Percentiles rank a stretch among this genome's conserved stretches.
Evolutionary conservation across 2,329 filamentous ascomycete species (phyloP).

Genomic region (Thielaviopsis ethacetica): DNA sequence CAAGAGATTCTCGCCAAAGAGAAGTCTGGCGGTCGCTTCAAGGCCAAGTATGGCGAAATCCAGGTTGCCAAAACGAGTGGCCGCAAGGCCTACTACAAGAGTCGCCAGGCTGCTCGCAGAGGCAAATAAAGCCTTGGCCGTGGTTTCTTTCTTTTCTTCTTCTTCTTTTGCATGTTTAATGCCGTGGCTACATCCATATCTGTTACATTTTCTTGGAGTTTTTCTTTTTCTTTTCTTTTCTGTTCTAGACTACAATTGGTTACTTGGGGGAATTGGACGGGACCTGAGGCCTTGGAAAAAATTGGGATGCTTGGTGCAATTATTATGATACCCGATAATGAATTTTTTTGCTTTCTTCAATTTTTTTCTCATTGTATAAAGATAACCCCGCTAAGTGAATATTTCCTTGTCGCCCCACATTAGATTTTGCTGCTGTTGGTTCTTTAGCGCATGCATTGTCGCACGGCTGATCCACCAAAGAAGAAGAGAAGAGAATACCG

Average conservation of each 20-base stretch:
- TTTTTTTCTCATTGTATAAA: not conserved
- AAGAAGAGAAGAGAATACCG: too few species aligned
- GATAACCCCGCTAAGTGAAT: not conserved
- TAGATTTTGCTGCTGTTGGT: too few species aligned
- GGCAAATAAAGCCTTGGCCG: not conserved
- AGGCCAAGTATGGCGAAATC: constrained; percentile 73
- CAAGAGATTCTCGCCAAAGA: constrained; percentile 58
- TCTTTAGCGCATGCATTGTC: constrained; percentile 1
- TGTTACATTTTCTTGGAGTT: not conserved
- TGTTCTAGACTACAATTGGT: too few species aligned
- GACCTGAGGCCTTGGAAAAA: too few species aligned
- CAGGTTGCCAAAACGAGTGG: constrained; percentile 71
- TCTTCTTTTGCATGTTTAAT: not conserved
- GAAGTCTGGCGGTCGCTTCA: constrained; percentile 41
- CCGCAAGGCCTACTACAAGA: constrained; percentile 64
- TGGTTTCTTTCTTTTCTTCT: not conserved
- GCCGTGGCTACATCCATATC: not conserved
- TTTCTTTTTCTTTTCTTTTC: not conserved
- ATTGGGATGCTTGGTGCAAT: too few species aligned
- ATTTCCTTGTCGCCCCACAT: too few species aligned
- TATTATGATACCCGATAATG: too few species aligned
- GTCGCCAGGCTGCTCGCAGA: constrained; percentile 1
- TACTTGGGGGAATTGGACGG: too few species aligned
- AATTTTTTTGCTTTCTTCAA: not conserved
- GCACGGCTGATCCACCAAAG: not conserved